Conservation (phyloP, 2,329 filamentous ascomycete genomes). For the Decorospora gaudefroyi region DNA sequence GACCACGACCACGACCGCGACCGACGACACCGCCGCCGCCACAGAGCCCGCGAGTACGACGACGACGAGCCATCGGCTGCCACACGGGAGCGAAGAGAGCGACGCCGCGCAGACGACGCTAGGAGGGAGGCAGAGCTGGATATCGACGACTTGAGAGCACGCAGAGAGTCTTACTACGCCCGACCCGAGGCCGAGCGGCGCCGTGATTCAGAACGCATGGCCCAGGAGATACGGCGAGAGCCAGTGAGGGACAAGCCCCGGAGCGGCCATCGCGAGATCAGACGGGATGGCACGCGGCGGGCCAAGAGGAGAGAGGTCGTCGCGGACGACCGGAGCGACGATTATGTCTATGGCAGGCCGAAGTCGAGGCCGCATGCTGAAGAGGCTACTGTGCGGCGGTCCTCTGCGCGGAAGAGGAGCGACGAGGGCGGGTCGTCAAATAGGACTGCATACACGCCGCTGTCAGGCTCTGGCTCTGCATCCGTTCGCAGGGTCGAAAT, state of each 20-base stretch:
- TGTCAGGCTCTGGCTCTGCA: conserved; percentile 39
- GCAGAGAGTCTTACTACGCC: conserved; percentile 47
- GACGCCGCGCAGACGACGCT: conserved; percentile 39
- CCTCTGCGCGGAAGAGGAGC: conserved; percentile 36
- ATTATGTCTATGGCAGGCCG: conserved; percentile 41
- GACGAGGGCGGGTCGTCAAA: conserved; percentile 45
- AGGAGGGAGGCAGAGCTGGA: conserved; percentile 43
- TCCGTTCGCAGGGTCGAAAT: conserved; percentile 38
- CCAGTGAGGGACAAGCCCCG: conserved; percentile 36
- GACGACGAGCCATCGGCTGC: conserved; percentile 34
- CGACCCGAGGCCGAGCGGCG: conserved; percentile 39
- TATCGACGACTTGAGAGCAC: conserved; percentile 48
- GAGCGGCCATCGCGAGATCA: conserved; percentile 34
- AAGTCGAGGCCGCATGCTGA: conserved; percentile 37
- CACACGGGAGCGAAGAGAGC: conserved; percentile 40
- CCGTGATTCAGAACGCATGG: conserved; percentile 41
- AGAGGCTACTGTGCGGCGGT: conserved; percentile 34
- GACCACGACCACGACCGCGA: conserved; percentile 39
- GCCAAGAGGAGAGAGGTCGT: conserved; percentile 33
- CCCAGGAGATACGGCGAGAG: conserved; percentile 33
- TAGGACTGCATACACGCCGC: conserved; percentile 40
- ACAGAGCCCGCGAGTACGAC: conserved; percentile 31
- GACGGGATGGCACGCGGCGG: conserved; percentile 36
- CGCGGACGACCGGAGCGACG: conserved; percentile 34
- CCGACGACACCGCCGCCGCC: conserved; percentile 36